Evolutionary conservation across 371 early-diverging fungal genomes (phyloP), one percentile per base, ranked within the genome.

Genomic region (Actinomortierella wolfii): DNA sequence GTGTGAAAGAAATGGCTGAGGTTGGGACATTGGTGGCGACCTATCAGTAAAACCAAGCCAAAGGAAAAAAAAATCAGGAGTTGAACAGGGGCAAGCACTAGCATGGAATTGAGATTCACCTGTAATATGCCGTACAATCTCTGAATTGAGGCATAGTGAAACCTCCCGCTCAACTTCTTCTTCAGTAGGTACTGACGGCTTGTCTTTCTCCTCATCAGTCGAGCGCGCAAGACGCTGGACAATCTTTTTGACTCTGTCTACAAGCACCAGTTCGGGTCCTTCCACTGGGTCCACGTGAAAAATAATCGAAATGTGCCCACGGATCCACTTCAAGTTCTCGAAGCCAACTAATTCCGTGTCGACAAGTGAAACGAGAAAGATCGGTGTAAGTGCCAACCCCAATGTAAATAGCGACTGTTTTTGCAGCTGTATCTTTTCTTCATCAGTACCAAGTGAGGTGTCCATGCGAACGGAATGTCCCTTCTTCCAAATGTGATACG

Each of bases 401-500:
- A 34, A 4, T 34, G 4, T 6, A 6, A 11, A 34, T 34, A 4
- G 34, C 34, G 4, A 6, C 34, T 34, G 4, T 11, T 34, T 34
- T 4, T 34, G 34, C 11, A 11, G 4, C 7, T 34, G 34, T 34
- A 11, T 34, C 11, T 34, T 34, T 34, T 34, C 0, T 17, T 41
- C 4, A 13, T n/a, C 18, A 24, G 48, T 70, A 65, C 71, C 71
- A 11, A 71, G 67, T 17, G 73, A 71, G 4, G 73, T 71, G 44
- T 71, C 73, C 73, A 71, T 71, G 52, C 73, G 66, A 4, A 71
- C 73, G 14, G 67, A 57, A 34, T 71, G 65, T 57, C 73, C 73
- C 45, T 66, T 71, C 54, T 71, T 71, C 73, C 73, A 71, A 47
- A 71, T 71, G 44, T 71, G 73, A 57, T 71, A 71, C 8, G 73